Conservation (phyloP, 371 early-diverging fungal species). For the Mucor lusitanicus region DNA sequence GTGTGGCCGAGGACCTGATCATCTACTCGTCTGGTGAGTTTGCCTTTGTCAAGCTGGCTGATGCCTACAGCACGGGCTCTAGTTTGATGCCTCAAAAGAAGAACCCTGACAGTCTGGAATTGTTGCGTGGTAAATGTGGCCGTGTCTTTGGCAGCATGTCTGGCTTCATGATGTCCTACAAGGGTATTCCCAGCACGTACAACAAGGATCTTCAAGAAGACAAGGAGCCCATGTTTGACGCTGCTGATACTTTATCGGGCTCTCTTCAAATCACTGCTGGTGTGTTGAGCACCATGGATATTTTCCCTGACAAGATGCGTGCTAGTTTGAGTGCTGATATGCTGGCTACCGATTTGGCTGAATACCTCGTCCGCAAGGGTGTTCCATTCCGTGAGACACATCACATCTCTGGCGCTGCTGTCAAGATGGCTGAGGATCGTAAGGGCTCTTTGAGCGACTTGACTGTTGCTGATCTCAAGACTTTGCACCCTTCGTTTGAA, state of each 20-base stretch:
- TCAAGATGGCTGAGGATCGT: constrained; percentile 89
- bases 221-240: constrained; percentile 97
- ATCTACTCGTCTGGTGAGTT: constrained; percentile 92
- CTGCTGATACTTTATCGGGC: constrained; percentile 84
- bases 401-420: constrained; percentile 96
- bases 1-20: constrained; percentile 95
- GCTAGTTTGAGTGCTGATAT: constrained; percentile 84
- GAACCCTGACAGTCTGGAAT: constrained; percentile 96
- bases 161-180: constrained; percentile 96
- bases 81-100: constrained; percentile 99
- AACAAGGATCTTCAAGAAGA: constrained; percentile 99
- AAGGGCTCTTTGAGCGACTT: constrained; percentile 69
- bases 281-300: constrained; percentile 84
- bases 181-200: constrained; percentile 96
- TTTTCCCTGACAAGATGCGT: constrained; percentile 76
- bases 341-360: constrained; percentile 97
- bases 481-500: constrained; percentile 80
- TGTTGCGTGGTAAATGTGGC: constrained; percentile 95
- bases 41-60: constrained; percentile 90
- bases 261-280: constrained; percentile 91
- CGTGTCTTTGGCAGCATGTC: constrained; percentile 94
- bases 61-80: constrained; percentile 96
- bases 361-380: constrained; percentile 90
- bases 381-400: constrained; percentile 99
- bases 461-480: constrained; percentile 75